Percentiles rank a stretch among this genome's conserved stretches.
phyloP scores from a whole-genome alignment of 306 rosid genomes.

The Mucuna pruriens region DNA sequence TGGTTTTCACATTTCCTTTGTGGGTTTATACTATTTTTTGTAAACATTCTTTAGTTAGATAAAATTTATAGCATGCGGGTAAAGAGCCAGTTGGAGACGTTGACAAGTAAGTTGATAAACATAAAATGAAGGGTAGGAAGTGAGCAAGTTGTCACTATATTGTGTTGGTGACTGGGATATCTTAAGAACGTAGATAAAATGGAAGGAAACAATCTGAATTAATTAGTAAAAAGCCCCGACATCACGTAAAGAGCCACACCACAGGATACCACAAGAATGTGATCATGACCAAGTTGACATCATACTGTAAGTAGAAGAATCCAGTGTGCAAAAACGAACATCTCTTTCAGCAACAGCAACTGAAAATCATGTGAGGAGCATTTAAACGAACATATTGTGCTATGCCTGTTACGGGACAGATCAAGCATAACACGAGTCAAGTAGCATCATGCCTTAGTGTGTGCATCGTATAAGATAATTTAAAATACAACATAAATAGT shows the following conservation, averaged over 20 bases:
- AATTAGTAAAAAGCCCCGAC: neutral
- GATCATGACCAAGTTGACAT: neutral
- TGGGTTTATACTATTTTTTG: too few relatives aligned
- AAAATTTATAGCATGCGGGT: too few relatives aligned
- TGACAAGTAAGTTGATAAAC: neutral
- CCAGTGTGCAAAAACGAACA: neutral
- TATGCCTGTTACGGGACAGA: slow-evolving; percentile 22
- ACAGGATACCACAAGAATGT: slow-evolving; percentile 10
- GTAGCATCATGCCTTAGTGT: slow-evolving; percentile 18
- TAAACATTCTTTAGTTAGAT: too few relatives aligned
- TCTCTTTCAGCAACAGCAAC: neutral
- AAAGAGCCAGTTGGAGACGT: too few relatives aligned
- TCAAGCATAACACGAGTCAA: slow-evolving; percentile 30
- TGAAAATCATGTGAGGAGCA: slow-evolving; percentile 37
- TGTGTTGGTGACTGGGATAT: neutral
- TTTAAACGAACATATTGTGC: slow-evolving; percentile 37
- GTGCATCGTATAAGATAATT: neutral
- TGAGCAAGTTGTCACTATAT: neutral
- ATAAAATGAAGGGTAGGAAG: neutral
- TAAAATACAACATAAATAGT: neutral
- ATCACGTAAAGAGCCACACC: neutral
- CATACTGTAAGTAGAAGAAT: neutral
- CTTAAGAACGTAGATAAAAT: neutral
- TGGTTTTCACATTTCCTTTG: too few relatives aligned
- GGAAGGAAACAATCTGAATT: neutral